A percentile compares a stretch with the other conserved stretches of the same genome.
Conservation (phyloP, 2,329 filamentous ascomycete species). For the Chaetomium olivaceum region DNA sequence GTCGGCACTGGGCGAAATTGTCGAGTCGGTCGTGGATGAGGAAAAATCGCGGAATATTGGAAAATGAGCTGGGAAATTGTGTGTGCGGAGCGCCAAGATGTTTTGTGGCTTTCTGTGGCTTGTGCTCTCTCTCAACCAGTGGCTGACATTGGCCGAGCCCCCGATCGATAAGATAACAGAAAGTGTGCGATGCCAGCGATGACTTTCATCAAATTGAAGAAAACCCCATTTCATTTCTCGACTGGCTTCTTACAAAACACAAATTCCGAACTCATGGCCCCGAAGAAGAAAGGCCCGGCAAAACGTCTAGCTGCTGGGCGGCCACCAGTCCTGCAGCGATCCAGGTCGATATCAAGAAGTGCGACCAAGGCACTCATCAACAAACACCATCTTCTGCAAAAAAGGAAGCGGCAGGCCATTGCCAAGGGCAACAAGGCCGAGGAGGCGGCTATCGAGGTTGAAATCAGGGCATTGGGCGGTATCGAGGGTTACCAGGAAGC, state of each 20-base stretch:
- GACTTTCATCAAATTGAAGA: neutral
- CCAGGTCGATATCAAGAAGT: conserved; percentile 63
- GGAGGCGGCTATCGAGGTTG: conserved; percentile 48
- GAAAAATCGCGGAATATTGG: conserved; percentile 26
- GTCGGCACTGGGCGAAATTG: conserved; percentile 34
- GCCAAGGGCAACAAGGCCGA: conserved; percentile 54
- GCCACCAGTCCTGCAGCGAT: conserved; percentile 55
- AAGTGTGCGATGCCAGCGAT: neutral
- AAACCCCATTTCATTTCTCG: neutral
- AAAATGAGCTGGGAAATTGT: conserved; percentile 27
- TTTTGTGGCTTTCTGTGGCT: conserved; percentile 25
- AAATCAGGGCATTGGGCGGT: conserved; percentile 61
- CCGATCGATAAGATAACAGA: conserved; percentile 24
- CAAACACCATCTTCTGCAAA: conserved; percentile 64
- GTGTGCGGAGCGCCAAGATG: conserved; percentile 32
- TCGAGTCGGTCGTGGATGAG: conserved; percentile 33
- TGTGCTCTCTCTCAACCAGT: neutral
- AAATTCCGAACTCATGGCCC: conserved; percentile 45
- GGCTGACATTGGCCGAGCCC: neutral
- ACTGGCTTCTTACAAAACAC: neutral
- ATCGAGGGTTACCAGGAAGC: conserved; percentile 65
- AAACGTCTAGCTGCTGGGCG: conserved; percentile 55
- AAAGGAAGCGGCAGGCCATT: conserved; percentile 58
- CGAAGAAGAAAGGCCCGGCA: conserved; percentile 42
- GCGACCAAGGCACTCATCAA: conserved; percentile 66